Percentiles rank a stretch among this genome's conserved stretches.
Conservation (phyloP, 169 alveolate species). For the Plasmodium blacklocki region DNA sequence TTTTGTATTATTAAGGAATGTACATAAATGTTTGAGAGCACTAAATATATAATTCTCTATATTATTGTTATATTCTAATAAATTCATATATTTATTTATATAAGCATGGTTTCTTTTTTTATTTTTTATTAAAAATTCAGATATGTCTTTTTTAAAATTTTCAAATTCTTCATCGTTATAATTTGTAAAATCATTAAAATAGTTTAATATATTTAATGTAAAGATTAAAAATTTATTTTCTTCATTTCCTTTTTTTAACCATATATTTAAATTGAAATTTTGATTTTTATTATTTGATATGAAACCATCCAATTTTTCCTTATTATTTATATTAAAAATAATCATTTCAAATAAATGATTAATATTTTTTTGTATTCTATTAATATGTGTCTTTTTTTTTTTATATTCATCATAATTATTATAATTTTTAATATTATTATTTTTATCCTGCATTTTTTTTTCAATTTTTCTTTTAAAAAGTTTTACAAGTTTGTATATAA, state of each 20-base stretch:
- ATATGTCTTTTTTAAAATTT: constrained; percentile 41
- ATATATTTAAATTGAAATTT: background rate
- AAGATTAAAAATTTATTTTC: constrained; percentile 54
- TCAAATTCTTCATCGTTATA: constrained; percentile 49
- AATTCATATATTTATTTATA: constrained; percentile 48
- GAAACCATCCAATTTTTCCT: background rate
- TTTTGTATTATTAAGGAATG: constrained; percentile 15
- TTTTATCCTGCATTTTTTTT: background rate
- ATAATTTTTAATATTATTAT: no score
- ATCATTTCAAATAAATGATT: constrained; percentile 27
- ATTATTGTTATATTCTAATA: constrained; percentile 21
- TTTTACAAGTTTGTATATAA: constrained; percentile 43
- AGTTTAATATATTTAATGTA: constrained; percentile 37
- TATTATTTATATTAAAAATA: background rate
- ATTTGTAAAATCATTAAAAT: constrained; percentile 34
- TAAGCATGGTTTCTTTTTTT: constrained; percentile 59
- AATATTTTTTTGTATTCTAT: constrained; percentile 17
- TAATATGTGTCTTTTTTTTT: background rate
- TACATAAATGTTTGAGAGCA: constrained; percentile 47
- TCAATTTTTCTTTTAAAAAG: constrained; percentile 19
- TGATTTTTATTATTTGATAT: background rate
- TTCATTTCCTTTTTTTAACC: constrained; percentile 23
- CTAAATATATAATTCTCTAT: constrained; percentile 23
- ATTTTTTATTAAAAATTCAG: constrained; percentile 17
- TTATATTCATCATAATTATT: no score